A percentile compares a stretch with the other conserved stretches of the same genome.
These are phyloP conservation scores for Monosporascus sp. DNA, from an alignment of 2,329 filamentous ascomycete genomes.

Conservation along the genomic window DNA sequence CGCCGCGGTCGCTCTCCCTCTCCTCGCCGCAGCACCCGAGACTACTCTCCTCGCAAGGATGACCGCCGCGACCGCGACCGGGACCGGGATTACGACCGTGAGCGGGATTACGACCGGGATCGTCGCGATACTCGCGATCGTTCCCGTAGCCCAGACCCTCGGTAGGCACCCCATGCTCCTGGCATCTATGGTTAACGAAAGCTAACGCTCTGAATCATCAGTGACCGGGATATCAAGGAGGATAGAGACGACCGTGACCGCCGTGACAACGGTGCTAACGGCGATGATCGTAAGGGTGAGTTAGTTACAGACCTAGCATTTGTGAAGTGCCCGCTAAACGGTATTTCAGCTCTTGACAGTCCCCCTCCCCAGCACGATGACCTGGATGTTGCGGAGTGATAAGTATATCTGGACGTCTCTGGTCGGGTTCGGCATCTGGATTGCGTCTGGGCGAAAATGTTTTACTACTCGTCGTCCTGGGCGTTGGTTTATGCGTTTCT, in stretches of 20 bases:
- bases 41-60: slow-evolving; percentile 85
- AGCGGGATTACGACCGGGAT: slow-evolving; percentile 49
- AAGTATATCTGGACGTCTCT: slow-evolving; percentile 16
- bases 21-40: slow-evolving; percentile 69
- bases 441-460: slow-evolving; percentile 8
- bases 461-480: slow-evolving; percentile 12
- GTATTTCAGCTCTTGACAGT: slow-evolving; percentile 57
- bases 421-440: slow-evolving; percentile 6
- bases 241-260: slow-evolving; percentile 68
- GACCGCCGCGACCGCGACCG: slow-evolving; percentile 78
- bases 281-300: slow-evolving; percentile 85
- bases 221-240: slow-evolving; percentile 53
- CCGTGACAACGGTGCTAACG: slow-evolving; percentile 73
- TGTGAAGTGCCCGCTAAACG: slow-evolving; percentile 10
- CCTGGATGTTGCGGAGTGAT: slow-evolving; percentile 83
- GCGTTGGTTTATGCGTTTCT: slow-evolving; percentile 15
- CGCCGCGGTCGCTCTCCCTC: slow-evolving; percentile 70
- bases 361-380: slow-evolving; percentile 85
- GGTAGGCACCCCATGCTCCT: slow-evolving; percentile 17
- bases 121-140: slow-evolving; percentile 57
- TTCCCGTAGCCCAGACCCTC: slow-evolving; percentile 61
- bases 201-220: slow-evolving; percentile 7
- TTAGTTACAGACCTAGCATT: slow-evolving; percentile 17
- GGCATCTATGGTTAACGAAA: slow-evolving; percentile 1
- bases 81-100: slow-evolving; percentile 70